phyloP scores from a whole-genome alignment of 306 rosid genomes.

The Inga oerstediana region DNA sequence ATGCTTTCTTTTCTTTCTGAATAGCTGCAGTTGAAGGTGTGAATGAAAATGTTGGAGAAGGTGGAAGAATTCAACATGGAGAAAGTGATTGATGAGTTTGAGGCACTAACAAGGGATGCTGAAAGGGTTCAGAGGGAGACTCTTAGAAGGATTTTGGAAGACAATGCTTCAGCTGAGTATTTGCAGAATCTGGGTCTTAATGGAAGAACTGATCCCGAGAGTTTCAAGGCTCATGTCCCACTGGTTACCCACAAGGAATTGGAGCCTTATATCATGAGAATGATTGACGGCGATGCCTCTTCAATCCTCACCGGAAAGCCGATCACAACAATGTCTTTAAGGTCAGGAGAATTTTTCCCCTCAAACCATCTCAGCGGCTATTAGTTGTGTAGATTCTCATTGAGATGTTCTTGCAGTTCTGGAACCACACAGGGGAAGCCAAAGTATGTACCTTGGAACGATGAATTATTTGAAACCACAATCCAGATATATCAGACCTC shows the following conservation, averaged over 20 bases:
- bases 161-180: constrained; percentile 77
- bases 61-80: constrained; percentile 66
- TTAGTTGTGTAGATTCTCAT: constrained; percentile 21
- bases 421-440: constrained; percentile 94
- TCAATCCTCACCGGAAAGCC: constrained; percentile 84
- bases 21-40: constrained; percentile 33
- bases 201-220: constrained; percentile 83
- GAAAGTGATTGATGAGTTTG: constrained; percentile 71
- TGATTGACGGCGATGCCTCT: constrained; percentile 66
- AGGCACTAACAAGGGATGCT: constrained; percentile 73
- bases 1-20: background rate
- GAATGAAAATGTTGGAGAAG: constrained; percentile 70
- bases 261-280: constrained; percentile 72
- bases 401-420: constrained; percentile 63
- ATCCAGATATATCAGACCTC: constrained; percentile 77
- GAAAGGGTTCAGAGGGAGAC: constrained; percentile 73
- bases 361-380: background rate
- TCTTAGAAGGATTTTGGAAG: constrained; percentile 70
- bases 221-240: constrained; percentile 80
- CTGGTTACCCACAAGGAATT: constrained; percentile 69
- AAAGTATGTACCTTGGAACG: constrained; percentile 85
- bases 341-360: constrained; percentile 40
- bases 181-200: constrained; percentile 62
- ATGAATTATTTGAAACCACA: constrained; percentile 77
- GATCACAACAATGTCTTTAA: constrained; percentile 75